These are phyloP conservation scores for Phytophthora sansomeana DNA, from an alignment of 352 stramenopile species.

Conservation along the genomic window DNA sequence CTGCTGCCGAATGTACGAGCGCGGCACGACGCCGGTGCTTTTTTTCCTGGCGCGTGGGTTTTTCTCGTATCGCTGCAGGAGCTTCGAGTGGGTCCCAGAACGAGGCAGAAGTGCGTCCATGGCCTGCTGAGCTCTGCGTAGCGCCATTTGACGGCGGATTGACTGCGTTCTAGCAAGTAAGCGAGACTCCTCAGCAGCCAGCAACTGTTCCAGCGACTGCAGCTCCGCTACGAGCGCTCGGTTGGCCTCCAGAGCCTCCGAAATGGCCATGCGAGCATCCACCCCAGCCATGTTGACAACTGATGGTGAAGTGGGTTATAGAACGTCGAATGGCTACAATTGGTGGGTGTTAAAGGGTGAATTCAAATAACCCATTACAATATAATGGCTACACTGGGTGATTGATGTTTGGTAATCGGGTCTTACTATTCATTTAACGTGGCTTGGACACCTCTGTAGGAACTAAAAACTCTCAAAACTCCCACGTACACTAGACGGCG, in stretches of 20 bases:
- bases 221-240: conserved; percentile 54
- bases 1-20: conserved; percentile 67
- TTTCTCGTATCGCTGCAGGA: conserved; percentile 38
- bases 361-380: background rate
- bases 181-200: conserved; percentile 49
- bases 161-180: conserved; percentile 48
- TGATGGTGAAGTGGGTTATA: background rate
- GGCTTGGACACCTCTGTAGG: conserved; percentile 13
- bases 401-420: background rate
- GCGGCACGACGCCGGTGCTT: conserved; percentile 39
- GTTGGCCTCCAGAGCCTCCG: conserved; percentile 52
- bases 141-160: conserved; percentile 59
- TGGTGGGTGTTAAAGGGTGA: background rate
- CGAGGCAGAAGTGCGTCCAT: conserved; percentile 46
- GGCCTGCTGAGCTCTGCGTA: conserved; percentile 57
- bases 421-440: conserved; percentile 26
- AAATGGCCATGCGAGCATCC: conserved; percentile 3
- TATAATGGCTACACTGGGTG: background rate
- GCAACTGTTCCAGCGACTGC: conserved; percentile 34
- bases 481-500: conserved; percentile 10
- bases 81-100: background rate
- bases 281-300: conserved; percentile 1
- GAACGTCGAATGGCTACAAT: too few relatives aligned
- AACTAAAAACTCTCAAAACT: conserved; percentile 23
- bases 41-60: conserved; percentile 4